Base-by-base conservation (phyloP, 352 stramenopile species). In the Heterotrichella gracilis region DNA sequence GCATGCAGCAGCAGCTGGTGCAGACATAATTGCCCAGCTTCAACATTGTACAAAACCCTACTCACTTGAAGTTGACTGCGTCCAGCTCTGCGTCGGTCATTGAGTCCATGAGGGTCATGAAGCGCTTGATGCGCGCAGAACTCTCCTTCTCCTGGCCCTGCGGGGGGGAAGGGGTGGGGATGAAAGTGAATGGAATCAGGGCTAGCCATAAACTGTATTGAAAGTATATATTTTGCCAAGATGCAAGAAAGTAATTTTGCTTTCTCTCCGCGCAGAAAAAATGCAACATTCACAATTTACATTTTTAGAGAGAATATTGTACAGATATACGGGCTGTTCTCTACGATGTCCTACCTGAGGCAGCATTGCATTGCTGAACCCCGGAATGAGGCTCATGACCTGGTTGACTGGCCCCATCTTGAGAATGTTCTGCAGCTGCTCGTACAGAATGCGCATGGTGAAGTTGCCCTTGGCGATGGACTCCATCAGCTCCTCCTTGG, bases 71-170 rank as follows among this genome's bases (percentile, higher is more conserved):
- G 69, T 63, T 73, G n/a, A 85, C 68, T 22, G 82, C 89, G 75
- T 99, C 93, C 0, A 99, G 80, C 75, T 95, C 88, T 0, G 84
- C 84, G 71, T 94, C 84, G 1, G 85, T 95, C 92, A 99, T 98
- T 71, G 80, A 93, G 75, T 98, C 92, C 89, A 99, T 96, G 81
- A 97, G 96, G 79, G 91, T 96, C 74, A 97, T 81, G 78, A 97
- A 97, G 63, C 86, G 87, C 67, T 94, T 90, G 25, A 97, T 79
- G 17, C 85, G 79, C 72, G 88, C 87, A 1, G 81, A 90, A 4
- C 80, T 81, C 75, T 94, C 84, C 68, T 95, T 83, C 69, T 93
- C 87, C 2, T 84, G 83, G 66, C 84, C 85, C 74, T n/a, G n/a
- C n/a, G n/a, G n/a, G n/a, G n/a, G n/a, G n/a, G n/a, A n/a, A n/a